Base-by-base conservation (phyloP, 2,329 filamentous ascomycete genomes). In the Sclerotiophoma versabilis region DNA sequence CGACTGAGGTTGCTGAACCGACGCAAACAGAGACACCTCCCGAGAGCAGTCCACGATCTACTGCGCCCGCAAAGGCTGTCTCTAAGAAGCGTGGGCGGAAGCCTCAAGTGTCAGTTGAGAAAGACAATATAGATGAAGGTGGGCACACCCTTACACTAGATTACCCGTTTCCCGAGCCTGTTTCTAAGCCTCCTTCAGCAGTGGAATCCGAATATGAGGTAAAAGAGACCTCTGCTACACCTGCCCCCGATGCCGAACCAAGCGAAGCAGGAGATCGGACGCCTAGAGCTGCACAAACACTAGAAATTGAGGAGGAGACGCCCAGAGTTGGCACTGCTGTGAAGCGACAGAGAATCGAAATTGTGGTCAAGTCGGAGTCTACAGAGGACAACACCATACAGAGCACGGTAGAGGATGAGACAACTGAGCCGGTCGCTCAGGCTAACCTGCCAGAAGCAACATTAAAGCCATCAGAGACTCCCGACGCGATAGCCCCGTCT, bases 1-100 rank as follows among this genome's bases (percentile, higher is more conserved):
- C 45, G 68, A 61, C 63, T 17, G 70, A 69, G 50, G 62, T 63
- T 83, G 76, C 84, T 37, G 87, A 90, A 66, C 81, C 84, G 7
- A 85, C 85, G 56, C 83, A 88, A 63, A 75, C 84, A 23, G 82
- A 86, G 54, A 84, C 86, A 52, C 81, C 85, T 15, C 82, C 84
- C 83, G 72, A 84, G 79, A 65, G 68, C 80, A 56, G 56, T 11
- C 19, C 82, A 84, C 15, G 50, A 37, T 38, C 49, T 11, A 45
- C 38, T n/a, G 64, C 60, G 3, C 58, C 66, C 8, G 54, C 53
- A 8, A 70, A 68, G 23, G 26, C 53, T 10, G 59, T 61, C 9
- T 82, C 88, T 19, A 82, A 85, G 57, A 93, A 91, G 80, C 84
- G 89, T 68, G 75, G 69, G 37, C 72, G 76, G 30, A 77, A 77